Evolutionary conservation across 192 early-diverging fungal species (phyloP).

Genomic region (Ramicandelaber brevisporus): DNA sequence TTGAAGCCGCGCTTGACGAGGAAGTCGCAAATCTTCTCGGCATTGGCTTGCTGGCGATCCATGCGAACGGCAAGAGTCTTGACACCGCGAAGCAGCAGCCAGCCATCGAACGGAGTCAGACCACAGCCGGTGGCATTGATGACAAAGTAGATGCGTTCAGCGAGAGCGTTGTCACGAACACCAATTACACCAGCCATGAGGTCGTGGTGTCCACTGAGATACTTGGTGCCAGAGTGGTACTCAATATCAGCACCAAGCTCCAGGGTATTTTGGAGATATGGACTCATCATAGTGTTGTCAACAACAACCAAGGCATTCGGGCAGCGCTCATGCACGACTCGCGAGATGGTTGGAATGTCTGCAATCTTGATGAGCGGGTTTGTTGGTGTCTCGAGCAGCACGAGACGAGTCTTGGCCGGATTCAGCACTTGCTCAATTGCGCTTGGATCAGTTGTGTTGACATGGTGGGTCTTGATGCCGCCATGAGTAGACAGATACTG

Average conservation of each 20-base stretch:
- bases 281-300: slow-evolving; percentile 99
- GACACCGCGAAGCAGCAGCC: slow-evolving; percentile 76
- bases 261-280: slow-evolving; percentile 69
- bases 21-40: slow-evolving; percentile 49
- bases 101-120: slow-evolving; percentile 76
- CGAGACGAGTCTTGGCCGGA: slow-evolving; percentile 51
- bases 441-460: slow-evolving; percentile 57
- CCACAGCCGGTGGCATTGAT: slow-evolving; percentile 87
- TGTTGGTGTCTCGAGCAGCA: slow-evolving; percentile 85
- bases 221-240: slow-evolving; percentile 95
- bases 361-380: slow-evolving; percentile 90
- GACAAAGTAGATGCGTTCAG: slow-evolving; percentile 68
- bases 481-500: slow-evolving; percentile 50
- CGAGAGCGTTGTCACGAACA: slow-evolving; percentile 36
- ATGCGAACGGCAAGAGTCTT: slow-evolving; percentile 93
- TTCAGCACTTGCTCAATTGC: slow-evolving; percentile 33
- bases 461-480: slow-evolving; percentile 65
- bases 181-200: slow-evolving; percentile 96
- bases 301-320: slow-evolving; percentile 74
- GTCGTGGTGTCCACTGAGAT: slow-evolving; percentile 90
- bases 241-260: slow-evolving; percentile 81
- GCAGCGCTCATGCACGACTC: slow-evolving; percentile 39
- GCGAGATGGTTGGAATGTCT: slow-evolving; percentile 56
- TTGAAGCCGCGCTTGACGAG: slow-evolving; percentile 56
- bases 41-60: slow-evolving; percentile 77